Evolutionary conservation across 139 green algal species (phyloP), one percentile per base, ranked within the genome.

Genomic region (Chlamydomonas sp.): DNA sequence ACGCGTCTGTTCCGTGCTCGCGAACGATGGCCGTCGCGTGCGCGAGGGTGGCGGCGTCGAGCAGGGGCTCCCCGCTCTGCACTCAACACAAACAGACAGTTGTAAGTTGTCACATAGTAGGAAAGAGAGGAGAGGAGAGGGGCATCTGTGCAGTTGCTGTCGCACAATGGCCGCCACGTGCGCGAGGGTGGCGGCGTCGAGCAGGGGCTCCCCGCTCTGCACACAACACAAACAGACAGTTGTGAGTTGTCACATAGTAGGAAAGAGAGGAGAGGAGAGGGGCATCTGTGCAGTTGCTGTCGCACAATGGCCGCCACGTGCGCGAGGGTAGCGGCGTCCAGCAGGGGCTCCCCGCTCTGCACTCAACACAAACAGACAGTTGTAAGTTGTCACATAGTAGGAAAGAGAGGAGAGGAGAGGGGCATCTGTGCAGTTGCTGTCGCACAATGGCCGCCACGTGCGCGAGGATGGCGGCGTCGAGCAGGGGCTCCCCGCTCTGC

Each of bases 11-110:
- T 66, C 89, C 87, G 62, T 91, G 87, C 58, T 87, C 74, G 49
- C 79, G 66, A 24, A 99, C 80, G 2, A 97, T 71, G 16, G 30
- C 20, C 1, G 82, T 81, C 20, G 98, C 75, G 81, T 98, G 86
- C 24, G 72, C 70, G 28, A 98, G 92, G 30, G 80, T 97, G 66
- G 91, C 85, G 67, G 92, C 67, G 0, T 79, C 97, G 81, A 99
- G 87, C 67, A 99, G 72, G 10, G 94, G 83, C 78, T 97, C 89
- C 8, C 86, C 85, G 89, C n/a, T n/a, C n/a, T n/a, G n/a, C n/a
- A n/a, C n/a, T n/a, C n/a, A n/a, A n/a, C n/a, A n/a, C n/a, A n/a
- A n/a, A n/a, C n/a, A n/a, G n/a, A n/a, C n/a, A n/a, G n/a, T n/a
- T n/a, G n/a, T n/a, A n/a, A n/a, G n/a, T n/a, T n/a, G n/a, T n/a